Evolutionary conservation across 305 asterid species (phyloP).

Genomic region (Rubia peregrina): DNA sequence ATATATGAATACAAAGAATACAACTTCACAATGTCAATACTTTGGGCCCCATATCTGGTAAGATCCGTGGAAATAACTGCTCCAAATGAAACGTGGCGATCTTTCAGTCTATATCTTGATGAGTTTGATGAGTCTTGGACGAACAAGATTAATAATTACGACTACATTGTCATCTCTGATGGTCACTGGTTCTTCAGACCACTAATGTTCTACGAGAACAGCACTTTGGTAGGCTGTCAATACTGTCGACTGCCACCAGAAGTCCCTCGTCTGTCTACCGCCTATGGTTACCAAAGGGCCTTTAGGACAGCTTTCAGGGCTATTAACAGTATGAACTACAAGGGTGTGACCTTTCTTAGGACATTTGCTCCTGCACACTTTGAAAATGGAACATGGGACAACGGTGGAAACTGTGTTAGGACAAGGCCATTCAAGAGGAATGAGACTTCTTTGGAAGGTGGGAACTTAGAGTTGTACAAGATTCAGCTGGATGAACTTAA

Average conservation of each 20-base stretch:
- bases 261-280: constrained; percentile 37
- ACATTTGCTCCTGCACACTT: constrained; percentile 73
- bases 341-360: constrained; percentile 47
- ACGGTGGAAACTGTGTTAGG: constrained; percentile 51
- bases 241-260: constrained; percentile 43
- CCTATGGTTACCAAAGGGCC: constrained; percentile 50
- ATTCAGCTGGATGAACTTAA: constrained; percentile 46
- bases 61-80: constrained; percentile 23
- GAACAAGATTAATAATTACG: constrained; percentile 40
- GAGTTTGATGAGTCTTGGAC: constrained; percentile 61
- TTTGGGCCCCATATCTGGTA: constrained; percentile 71
- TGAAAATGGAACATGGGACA: constrained; percentile 69
- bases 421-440: constrained; percentile 38
- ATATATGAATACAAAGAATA: constrained; percentile 36
- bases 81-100: constrained; percentile 41
- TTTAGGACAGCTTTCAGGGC: constrained; percentile 55
- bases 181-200: constrained; percentile 78
- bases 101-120: constrained; percentile 71
- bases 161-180: constrained; percentile 54
- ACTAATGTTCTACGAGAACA: constrained; percentile 40
- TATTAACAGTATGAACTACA: constrained; percentile 35
- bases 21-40: constrained; percentile 65
- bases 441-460: constrained; percentile 27
- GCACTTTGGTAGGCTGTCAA: constrained; percentile 48
- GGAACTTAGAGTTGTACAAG: constrained; percentile 28